Evolutionary conservation across 768 basidiomycete species (phyloP), one percentile per base, ranked within the genome.

Genomic region (Pleurotus tuoliensis): DNA sequence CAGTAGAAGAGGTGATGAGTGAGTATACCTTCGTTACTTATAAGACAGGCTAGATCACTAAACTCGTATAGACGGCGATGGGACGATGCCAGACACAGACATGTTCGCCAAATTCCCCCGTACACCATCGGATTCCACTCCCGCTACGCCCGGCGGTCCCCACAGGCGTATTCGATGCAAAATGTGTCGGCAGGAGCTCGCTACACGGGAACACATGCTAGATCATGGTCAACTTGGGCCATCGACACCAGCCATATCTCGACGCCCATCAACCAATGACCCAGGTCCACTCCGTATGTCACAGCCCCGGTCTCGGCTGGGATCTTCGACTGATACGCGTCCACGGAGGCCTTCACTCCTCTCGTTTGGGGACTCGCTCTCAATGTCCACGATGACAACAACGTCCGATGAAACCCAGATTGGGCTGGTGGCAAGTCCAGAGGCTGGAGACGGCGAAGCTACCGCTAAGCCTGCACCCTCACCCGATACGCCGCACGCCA

Each of bases 181-280:
- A 71, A 92, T 89, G 86, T 96, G 94, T 76, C 79, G 92, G 64
- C 86, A 87, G 58, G 92, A 93, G 63, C 78, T 98, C 12, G 94
- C 94, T 0, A 82, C 90, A 0, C 79, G 90, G n/a, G 92, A 94
- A 66, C 91, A 97, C 67, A 93, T 98, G 90, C 81, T 94, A 47
- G 90, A 94, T 67, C 93, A 95, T 63, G 88, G 87, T 4, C 88
- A 92, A 63, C 71, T 90, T 3, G 87, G 86, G 2, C 82, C 87
- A 8, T 76, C 83, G 1, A 89, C 87, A 0, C 87, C 86, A 3
- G 79, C 71, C 11, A 38, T 62, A 6, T 84, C 84, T 0, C n/a
- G 48, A 25, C 44, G 45, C 22, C 45, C 53, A 34, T 56, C 57
- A 18, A 55, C 45, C 15, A 46, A 46, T 16, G 34, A 56, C 34